These are phyloP conservation scores for Blastobotrys proliferans DNA, from an alignment of 1,139 yeast species.

Conservation along the genomic window DNA sequence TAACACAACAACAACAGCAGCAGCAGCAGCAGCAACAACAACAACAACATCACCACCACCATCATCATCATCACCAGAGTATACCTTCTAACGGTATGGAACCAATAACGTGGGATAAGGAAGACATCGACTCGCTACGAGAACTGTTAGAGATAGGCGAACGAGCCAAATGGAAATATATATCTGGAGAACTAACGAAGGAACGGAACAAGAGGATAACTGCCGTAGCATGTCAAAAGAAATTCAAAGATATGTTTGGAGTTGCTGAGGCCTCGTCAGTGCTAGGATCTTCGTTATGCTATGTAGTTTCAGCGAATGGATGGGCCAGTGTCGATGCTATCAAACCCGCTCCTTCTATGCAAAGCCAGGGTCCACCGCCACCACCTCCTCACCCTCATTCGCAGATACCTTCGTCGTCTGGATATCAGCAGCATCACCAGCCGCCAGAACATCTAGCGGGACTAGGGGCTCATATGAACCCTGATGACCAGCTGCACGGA, in stretches of 20 bases:
- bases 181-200: constrained; percentile 34
- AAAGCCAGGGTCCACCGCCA: neutral
- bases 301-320: constrained; percentile 39
- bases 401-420: neutral
- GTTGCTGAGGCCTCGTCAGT: constrained; percentile 38
- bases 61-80: constrained; percentile 14
- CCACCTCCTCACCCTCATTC: constrained; percentile 2
- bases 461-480: neutral
- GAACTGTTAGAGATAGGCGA: constrained; percentile 39
- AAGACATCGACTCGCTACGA: constrained; percentile 35
- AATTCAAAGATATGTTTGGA: constrained; percentile 42
- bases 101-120: no score
- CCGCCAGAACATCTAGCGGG: neutral
- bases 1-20: neutral
- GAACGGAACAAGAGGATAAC: constrained; percentile 38
- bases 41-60: constrained; percentile 1
- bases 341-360: neutral
- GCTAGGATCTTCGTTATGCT: constrained; percentile 39
- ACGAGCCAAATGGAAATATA: constrained; percentile 41
- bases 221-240: constrained; percentile 39
- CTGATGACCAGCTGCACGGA: neutral
- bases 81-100: no score
- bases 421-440: no score
- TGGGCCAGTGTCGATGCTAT: constrained; percentile 34
- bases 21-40: constrained; percentile 6